Base-by-base conservation (phyloP, 2,329 filamentous ascomycete genomes). In the Aspergillus sp. region DNA sequence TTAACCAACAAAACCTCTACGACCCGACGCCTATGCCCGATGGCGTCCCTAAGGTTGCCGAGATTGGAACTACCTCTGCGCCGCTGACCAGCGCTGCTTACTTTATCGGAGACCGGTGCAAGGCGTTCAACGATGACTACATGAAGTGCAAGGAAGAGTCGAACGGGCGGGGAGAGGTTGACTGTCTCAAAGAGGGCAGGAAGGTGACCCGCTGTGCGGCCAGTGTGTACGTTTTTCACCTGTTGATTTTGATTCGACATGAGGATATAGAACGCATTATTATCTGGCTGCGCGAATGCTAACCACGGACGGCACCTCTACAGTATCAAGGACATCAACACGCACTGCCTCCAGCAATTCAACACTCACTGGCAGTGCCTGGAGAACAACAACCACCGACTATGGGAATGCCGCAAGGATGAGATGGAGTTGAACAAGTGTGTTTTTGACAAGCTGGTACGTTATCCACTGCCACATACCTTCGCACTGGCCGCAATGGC, bases 111-210 rank as follows among this genome's bases (percentile, higher is more conserved):
- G 93, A 92, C 66, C 89, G 93, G 73, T 99, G 95, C 87, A 89
- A 86, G 75, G 83, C 90, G 57, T 99, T 93, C 84, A 98, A 98
- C 79, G 95, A 99, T 82, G 95, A 99, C 80, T 99, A 89, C 81
- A 99, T 99, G 93, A 90, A 96, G 82, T 99, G 95, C 89, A 99
- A 99, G 88, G 90, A 86, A 67, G 92, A 97, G 80, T 88, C 91
- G 70, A 89, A 90, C 62, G 95, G 95, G 70, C 87, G 86, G 77
- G 95, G 92, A 75, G 95, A 99, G 82, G 78, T 96, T 63, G 91
- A 96, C 67, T 99, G 95, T 80, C 80, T 99, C 84, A 93, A 91
- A 83, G 95, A 99, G 81, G 95, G 95, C 57, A 86, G 95, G 76
- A 90, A 95, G 78, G 95, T 99, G 61, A 99, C 95, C 68, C 86